Evolutionary conservation across 1,139 yeast genomes (phyloP), one percentile per base, ranked within the genome.

Genomic region (Arxiozyma slooffiae): DNA sequence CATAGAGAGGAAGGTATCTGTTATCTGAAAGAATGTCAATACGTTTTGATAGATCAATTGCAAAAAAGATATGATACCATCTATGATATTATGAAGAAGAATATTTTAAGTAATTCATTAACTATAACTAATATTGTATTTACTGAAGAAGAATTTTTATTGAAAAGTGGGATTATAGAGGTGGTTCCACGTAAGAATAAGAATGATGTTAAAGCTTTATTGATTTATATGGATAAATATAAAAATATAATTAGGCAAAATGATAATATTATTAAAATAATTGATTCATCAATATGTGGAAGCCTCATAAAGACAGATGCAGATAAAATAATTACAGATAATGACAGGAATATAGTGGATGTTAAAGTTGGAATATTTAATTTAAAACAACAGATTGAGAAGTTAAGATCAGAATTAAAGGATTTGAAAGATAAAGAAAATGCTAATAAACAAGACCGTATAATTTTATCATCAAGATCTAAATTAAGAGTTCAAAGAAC

Each of bases 291-390:
- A 16, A 47, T 43, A 14, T 26, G 47, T 6, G 38, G 34, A 17
- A 46, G 49, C n/a, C 9, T 49, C 5, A 39, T 49, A 18, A 50
- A 48, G 21, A 44, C 40, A 4, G 36, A 30, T 7, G 53, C 52
- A 30, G 44, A 52, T 5, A 44, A 38, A 7, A 48, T 36, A 7
- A 56, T 70, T 5, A 66, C 70, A 1, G 69, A 64, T 20, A 60
- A 63, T 43, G 73, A 70, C 51, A 49, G 51, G 21, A 60, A 62
- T 4, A 64, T 69, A 3, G 60, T 63, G 1, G 60, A 65, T 30
- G 53, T 69, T 21, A 68, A 68, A 50, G 37, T 55, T 8, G 61
- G 67, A 0, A 51, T 55, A 11, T 24, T 20, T 7, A 55, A 52
- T 24, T 41, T 60, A 17, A 47, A 53, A 8, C 42, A 37, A 24